Evolutionary conservation across 805 yeast genomes (phyloP).

Genomic region (Hanseniaspora jakobsenii): DNA sequence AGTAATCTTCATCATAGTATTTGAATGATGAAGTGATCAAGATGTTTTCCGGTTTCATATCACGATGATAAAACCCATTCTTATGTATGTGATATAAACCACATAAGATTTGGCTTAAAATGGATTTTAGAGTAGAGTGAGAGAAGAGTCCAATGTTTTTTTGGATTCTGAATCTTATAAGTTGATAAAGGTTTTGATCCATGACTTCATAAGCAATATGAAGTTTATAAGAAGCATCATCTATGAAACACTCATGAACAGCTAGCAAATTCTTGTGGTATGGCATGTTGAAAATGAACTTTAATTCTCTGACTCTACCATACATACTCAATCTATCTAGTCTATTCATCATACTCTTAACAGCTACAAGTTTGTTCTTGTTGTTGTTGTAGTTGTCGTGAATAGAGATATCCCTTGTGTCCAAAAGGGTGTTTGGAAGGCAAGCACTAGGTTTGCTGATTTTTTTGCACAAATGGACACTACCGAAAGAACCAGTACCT

Average conservation of each 20-base stretch:
- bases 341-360: constrained; percentile 61
- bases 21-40: constrained; percentile 49
- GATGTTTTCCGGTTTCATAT: constrained; percentile 87
- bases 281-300: constrained; percentile 53
- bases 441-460: constrained; percentile 19
- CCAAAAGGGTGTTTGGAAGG: constrained; percentile 37
- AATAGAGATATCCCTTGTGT: constrained; percentile 22
- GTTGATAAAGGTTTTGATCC: constrained; percentile 69
- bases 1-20: constrained; percentile 35
- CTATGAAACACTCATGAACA: constrained; percentile 69
- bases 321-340: constrained; percentile 44
- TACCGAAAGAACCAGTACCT: constrained; percentile 70
- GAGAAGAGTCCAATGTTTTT: constrained; percentile 32
- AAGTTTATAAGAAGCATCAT: constrained; percentile 43
- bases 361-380: constrained; percentile 47
- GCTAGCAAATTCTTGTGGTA: constrained; percentile 63
- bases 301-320: constrained; percentile 50
- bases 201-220: constrained; percentile 83
- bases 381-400: constrained; percentile 29
- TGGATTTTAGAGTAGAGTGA: constrained; percentile 47
- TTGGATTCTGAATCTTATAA: constrained; percentile 46
- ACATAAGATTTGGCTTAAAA: constrained; percentile 55
- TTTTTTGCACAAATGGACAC: constrained; percentile 51
- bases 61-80: constrained; percentile 57
- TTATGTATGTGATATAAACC: constrained; percentile 78